Evolutionary conservation across 169 alveolate genomes (phyloP).

Genomic region (Fabrea salina): DNA sequence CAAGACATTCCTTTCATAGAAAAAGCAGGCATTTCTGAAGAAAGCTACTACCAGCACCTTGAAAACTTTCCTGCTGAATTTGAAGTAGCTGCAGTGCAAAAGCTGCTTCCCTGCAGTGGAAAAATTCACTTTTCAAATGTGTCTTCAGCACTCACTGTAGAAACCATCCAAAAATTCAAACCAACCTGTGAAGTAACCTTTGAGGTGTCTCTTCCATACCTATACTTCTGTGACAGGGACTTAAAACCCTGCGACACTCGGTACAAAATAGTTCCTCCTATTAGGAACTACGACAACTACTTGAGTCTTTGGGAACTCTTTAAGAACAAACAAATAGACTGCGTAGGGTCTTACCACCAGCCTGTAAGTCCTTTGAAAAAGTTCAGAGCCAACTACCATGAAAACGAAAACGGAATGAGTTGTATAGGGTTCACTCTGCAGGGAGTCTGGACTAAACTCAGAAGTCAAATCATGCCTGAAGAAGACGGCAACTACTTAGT

Average conservation of each 20-base stretch:
- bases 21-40: background rate
- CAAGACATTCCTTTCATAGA: slow-evolving; percentile 16
- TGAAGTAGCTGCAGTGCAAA: slow-evolving; percentile 13
- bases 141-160: background rate
- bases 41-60: background rate
- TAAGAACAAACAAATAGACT: background rate
- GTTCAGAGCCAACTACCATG: background rate
- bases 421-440: background rate
- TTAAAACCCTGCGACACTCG: slow-evolving; percentile 32
- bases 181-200: background rate
- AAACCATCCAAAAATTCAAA: background rate
- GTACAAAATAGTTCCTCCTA: slow-evolving; percentile 22
- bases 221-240: background rate
- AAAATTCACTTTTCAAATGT: slow-evolving; percentile 25
- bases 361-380: background rate
- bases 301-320: background rate
- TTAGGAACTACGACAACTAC: background rate
- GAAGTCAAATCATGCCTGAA: background rate
- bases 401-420: slow-evolving; percentile 21
- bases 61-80: background rate
- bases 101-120: background rate
- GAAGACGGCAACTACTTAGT: background rate
- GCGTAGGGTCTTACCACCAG: slow-evolving; percentile 12
- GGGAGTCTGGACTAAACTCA: background rate
- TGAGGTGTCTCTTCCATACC: slow-evolving; percentile 28